A percentile compares a stretch with the other conserved stretches of the same genome.
phyloP scores from a whole-genome alignment of 2,329 filamentous ascomycete species.

The Claviceps pazoutovae region DNA sequence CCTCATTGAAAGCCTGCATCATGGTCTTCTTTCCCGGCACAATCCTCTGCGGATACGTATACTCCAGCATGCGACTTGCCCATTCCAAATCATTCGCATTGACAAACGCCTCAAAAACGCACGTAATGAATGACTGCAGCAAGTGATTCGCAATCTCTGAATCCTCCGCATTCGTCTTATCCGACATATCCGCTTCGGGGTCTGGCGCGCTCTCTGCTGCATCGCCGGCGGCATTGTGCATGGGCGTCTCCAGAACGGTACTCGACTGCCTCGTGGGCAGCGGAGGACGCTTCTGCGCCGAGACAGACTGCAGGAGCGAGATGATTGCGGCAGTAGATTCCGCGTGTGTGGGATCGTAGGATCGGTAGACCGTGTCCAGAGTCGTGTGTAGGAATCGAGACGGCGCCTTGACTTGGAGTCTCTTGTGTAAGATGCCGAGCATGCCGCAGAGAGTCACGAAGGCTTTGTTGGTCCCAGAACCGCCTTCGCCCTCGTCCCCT shows the following conservation, averaged over 20 bases:
- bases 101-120: conserved; percentile 61
- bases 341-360: conserved; percentile 48
- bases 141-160: conserved; percentile 47
- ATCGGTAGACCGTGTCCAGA: conserved; percentile 55
- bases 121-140: conserved; percentile 64
- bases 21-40: conserved; percentile 48
- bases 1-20: conserved; percentile 49
- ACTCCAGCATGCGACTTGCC: conserved; percentile 54
- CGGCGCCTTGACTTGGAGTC: conserved; percentile 64
- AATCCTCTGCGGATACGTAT: conserved; percentile 48
- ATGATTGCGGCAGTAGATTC: conserved; percentile 58
- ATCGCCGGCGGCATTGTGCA: conserved; percentile 40
- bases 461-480: conserved; percentile 27
- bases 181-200: conserved; percentile 35
- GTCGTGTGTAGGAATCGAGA: conserved; percentile 66
- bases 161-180: conserved; percentile 36
- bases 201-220: conserved; percentile 44
- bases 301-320: conserved; percentile 55
- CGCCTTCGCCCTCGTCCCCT: conserved; percentile 21
- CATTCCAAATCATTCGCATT: conserved; percentile 45
- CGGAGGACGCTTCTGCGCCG: conserved; percentile 50
- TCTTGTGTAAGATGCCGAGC: conserved; percentile 56
- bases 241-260: conserved; percentile 38
- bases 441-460: conserved; percentile 60
- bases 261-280: conserved; percentile 46